Evolutionary conservation across 805 yeast genomes (phyloP).

Genomic region (Pichia gijzeniarum): DNA sequence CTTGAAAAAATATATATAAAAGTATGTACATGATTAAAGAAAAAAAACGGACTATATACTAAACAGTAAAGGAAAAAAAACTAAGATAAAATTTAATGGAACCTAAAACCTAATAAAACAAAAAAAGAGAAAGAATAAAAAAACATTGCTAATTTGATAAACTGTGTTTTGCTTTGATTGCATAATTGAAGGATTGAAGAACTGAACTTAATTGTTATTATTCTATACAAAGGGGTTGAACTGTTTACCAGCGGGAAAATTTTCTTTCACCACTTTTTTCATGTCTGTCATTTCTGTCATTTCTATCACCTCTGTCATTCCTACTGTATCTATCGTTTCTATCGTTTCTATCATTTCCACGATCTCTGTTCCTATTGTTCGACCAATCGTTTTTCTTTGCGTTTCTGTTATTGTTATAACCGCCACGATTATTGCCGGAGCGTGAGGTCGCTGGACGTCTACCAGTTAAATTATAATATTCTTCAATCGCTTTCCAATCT

Average conservation of each 20-base stretch:
- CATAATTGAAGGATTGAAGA: no score
- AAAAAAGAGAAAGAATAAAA: background rate
- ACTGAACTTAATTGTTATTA: no score
- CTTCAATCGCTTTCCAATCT: constrained; percentile 21
- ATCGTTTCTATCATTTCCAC: constrained; percentile 5
- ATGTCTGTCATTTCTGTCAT: constrained; percentile 8
- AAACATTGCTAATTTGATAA: no score
- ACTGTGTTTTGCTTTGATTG: no score
- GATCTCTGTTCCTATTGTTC: constrained; percentile 9
- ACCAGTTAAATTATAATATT: constrained; percentile 29
- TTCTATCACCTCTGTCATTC: constrained; percentile 11
- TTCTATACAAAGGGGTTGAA: no score
- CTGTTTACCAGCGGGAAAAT: constrained; percentile 11
- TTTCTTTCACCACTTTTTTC: constrained; percentile 6
- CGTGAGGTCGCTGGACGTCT: constrained; percentile 12
- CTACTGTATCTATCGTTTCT: constrained; percentile 5
- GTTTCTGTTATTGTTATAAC: constrained; percentile 9
- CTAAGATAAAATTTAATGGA: no score
- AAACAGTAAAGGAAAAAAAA: no score
- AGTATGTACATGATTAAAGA: no score
- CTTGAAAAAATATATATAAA: no score
- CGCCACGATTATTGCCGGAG: constrained; percentile 3
- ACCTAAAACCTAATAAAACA: no score
- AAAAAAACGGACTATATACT: no score
- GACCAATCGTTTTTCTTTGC: constrained; percentile 13